Conservation (phyloP, 306 rosid species). For the Quercus mongolica region DNA sequence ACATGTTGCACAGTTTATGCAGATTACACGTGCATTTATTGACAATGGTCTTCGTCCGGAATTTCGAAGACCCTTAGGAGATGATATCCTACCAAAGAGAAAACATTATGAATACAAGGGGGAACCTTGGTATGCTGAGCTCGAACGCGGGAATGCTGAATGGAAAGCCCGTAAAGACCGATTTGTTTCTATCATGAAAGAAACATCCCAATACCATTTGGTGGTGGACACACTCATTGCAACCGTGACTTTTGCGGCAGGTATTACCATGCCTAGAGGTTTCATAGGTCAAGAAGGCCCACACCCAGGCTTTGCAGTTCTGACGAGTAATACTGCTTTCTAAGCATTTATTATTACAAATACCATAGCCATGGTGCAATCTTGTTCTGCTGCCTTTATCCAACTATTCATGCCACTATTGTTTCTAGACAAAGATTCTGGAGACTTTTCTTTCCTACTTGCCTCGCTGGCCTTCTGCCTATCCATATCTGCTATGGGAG, state of each 20-base stretch:
- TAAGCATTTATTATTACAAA: neutral
- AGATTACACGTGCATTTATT: too few relatives aligned
- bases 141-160: too few relatives aligned
- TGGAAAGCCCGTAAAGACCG: too few relatives aligned
- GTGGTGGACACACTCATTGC: neutral
- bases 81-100: too few relatives aligned
- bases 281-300: neutral
- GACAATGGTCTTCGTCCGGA: rapidly evolving
- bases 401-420: neutral
- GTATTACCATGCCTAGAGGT: neutral
- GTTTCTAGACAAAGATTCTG: rapidly evolving
- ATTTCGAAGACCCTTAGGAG: too few relatives aligned
- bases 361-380: neutral
- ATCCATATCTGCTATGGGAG: too few relatives aligned
- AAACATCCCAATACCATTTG: neutral
- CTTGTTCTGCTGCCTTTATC: neutral
- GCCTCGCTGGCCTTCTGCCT: too few relatives aligned
- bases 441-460: too few relatives aligned
- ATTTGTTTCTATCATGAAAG: neutral
- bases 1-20: too few relatives aligned
- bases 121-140: too few relatives aligned
- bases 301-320: neutral
- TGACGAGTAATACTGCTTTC: neutral
- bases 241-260: neutral
- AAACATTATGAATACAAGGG: too few relatives aligned